Conservation (phyloP, 2,329 filamentous ascomycete genomes). For the Pyricularia grisea region DNA sequence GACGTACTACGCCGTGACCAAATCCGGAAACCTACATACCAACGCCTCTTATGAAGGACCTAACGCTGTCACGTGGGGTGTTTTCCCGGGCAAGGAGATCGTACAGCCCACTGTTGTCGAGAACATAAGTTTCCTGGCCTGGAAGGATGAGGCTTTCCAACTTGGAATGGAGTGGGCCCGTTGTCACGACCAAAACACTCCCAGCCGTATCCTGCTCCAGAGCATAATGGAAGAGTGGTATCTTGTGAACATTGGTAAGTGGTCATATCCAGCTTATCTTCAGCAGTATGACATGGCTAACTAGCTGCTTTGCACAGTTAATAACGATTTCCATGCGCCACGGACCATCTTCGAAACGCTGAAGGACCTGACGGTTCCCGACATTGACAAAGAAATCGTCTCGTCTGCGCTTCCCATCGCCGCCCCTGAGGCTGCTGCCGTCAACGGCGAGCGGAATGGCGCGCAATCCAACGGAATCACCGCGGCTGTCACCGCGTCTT, state of each 20-base stretch:
- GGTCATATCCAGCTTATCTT: not conserved
- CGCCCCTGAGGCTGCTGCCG: constrained; percentile 7
- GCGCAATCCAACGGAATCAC: not conserved
- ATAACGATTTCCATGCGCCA: constrained; percentile 92
- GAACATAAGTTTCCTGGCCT: constrained; percentile 92
- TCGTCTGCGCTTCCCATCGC: constrained; percentile 9
- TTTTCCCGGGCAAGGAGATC: constrained; percentile 97
- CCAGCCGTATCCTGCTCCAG: constrained; percentile 72
- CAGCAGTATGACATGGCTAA: not conserved
- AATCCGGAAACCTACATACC: constrained; percentile 69
- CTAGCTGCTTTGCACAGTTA: constrained; percentile 46
- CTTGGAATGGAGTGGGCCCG: constrained; percentile 90
- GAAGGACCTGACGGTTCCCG: constrained; percentile 61
- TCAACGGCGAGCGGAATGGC: not conserved
- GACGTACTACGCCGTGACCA: constrained; percentile 91
- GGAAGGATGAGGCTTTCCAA: constrained; percentile 96
- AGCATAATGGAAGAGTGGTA: constrained; percentile 85
- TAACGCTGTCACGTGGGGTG: constrained; percentile 98
- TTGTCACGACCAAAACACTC: constrained; percentile 69
- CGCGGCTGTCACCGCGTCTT: not conserved
- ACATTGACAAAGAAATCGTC: constrained; percentile 40
- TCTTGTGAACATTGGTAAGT: constrained; percentile 84
- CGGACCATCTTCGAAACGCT: constrained; percentile 80
- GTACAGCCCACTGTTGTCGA: constrained; percentile 99
- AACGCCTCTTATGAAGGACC: constrained; percentile 81